Percentiles rank a stretch among this genome's conserved stretches.
Evolutionary conservation across 2,329 filamentous ascomycete genomes (phyloP).

Genomic region (Ustulina deusta): DNA sequence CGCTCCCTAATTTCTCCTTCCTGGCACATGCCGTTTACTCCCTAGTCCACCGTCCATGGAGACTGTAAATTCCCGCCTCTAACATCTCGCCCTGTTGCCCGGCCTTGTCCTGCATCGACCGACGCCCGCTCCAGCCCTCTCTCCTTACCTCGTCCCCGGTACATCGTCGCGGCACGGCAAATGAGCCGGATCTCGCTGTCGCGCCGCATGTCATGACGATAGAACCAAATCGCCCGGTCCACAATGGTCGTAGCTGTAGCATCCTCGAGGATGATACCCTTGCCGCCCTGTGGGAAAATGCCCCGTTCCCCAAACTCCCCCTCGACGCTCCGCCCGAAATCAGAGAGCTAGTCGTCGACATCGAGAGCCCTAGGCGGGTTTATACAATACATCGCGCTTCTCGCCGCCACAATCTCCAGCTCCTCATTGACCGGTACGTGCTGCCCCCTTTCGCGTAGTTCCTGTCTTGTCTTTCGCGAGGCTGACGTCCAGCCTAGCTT

Average conservation of each 20-base stretch:
- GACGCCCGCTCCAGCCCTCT: conserved; percentile 1
- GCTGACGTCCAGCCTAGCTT: conserved; percentile 66
- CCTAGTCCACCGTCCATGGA: conserved; percentile 10
- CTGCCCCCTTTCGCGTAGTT: conserved; percentile 12
- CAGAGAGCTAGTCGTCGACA: conserved; percentile 64
- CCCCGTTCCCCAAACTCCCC: conserved; percentile 69
- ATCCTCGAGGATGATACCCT: conserved; percentile 62
- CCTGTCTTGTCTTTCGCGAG: conserved; percentile 25
- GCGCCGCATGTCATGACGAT: conserved; percentile 58
- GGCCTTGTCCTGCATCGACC: conserved; percentile 3
- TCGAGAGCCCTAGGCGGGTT: conserved; percentile 71
- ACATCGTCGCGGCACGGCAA: conserved; percentile 21
- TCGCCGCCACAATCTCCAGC: conserved; percentile 73
- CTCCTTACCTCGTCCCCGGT: conserved; percentile 4
- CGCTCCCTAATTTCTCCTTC: not conserved
- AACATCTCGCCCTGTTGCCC: not conserved
- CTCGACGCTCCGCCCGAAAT: conserved; percentile 70
- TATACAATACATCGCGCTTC: conserved; percentile 71
- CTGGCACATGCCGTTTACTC: not conserved
- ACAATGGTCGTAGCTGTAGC: conserved; percentile 50
- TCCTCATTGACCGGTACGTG: conserved; percentile 73
- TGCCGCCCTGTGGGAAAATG: conserved; percentile 71
- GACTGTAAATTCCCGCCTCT: conserved; percentile 14
- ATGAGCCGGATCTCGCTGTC: conserved; percentile 24
- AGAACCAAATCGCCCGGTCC: conserved; percentile 55